Evolutionary conservation across 2,329 filamentous ascomycete genomes (phyloP).

Genomic region (Diaporthe vaccinii): DNA sequence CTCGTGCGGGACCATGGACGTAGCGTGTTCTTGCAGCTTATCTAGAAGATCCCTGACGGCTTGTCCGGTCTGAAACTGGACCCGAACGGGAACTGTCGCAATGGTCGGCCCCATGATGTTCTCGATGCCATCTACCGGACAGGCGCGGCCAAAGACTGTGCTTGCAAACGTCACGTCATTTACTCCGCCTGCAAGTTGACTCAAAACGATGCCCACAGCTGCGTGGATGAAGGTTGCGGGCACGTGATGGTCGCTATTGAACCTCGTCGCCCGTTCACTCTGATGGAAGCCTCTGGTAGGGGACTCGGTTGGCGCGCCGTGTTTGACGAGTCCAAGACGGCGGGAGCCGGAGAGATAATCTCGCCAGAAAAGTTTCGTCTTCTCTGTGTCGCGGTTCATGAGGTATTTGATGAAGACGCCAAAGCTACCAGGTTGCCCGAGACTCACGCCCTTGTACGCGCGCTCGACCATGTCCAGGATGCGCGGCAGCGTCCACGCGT

Average conservation of each 20-base stretch:
- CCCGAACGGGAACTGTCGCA: constrained; percentile 69
- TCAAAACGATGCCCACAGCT: neutral
- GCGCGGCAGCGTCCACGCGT: neutral
- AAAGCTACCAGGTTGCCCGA: neutral
- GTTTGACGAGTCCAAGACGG: neutral
- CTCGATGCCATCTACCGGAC: constrained; percentile 30
- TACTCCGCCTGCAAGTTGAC: neutral
- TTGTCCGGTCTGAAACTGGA: constrained; percentile 57
- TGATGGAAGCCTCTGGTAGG: neutral
- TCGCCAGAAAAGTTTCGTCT: neutral
- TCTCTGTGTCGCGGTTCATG: neutral
- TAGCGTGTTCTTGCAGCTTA: neutral
- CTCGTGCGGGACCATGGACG: constrained; percentile 69
- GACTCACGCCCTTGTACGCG: neutral
- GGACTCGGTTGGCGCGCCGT: neutral
- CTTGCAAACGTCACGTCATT: neutral
- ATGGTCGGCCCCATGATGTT: constrained; percentile 55
- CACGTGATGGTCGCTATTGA: constrained; percentile 5
- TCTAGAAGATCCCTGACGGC: constrained; percentile 54
- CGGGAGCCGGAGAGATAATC: neutral
- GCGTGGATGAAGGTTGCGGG: neutral
- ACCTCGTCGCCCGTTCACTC: neutral
- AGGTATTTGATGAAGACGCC: neutral
- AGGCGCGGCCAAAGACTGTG: constrained; percentile 17
- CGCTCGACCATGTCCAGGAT: neutral